Evolutionary conservation across 768 basidiomycete species (phyloP).

Genomic region (Pleurotus pulmonarius): DNA sequence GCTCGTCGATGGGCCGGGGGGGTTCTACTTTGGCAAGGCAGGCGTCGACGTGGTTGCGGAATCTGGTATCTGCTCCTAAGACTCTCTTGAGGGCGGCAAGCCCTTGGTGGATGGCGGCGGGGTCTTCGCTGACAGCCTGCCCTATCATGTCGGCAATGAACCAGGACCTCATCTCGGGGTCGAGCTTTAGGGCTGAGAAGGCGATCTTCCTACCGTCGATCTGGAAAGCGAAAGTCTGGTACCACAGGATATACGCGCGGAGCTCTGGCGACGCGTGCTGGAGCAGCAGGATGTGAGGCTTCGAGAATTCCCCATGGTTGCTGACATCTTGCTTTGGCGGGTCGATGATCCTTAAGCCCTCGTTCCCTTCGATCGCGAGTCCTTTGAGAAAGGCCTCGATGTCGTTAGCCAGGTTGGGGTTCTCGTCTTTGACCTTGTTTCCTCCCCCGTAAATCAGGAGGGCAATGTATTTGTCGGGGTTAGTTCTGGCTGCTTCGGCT

Average conservation of each 20-base stretch:
- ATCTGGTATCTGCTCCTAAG: background rate
- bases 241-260: background rate
- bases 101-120: background rate
- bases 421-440: background rate
- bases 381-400: background rate
- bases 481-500: background rate
- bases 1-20: background rate
- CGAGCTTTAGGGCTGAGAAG: background rate
- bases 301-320: background rate
- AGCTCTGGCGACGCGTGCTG: background rate
- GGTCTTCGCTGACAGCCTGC: background rate
- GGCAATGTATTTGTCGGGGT: background rate
- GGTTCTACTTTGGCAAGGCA: background rate
- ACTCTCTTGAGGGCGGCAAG: background rate
- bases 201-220: background rate
- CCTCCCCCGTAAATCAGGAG: background rate
- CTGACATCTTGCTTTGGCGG: background rate
- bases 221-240: background rate
- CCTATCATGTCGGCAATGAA: background rate
- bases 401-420: background rate
- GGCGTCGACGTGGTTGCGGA: background rate
- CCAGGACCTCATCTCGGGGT: background rate
- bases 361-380: background rate
- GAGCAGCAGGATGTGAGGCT: background rate
- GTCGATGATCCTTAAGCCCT: background rate